phyloP scores from a whole-genome alignment of 805 yeast genomes.

The Zygoascus biomembranicola region DNA sequence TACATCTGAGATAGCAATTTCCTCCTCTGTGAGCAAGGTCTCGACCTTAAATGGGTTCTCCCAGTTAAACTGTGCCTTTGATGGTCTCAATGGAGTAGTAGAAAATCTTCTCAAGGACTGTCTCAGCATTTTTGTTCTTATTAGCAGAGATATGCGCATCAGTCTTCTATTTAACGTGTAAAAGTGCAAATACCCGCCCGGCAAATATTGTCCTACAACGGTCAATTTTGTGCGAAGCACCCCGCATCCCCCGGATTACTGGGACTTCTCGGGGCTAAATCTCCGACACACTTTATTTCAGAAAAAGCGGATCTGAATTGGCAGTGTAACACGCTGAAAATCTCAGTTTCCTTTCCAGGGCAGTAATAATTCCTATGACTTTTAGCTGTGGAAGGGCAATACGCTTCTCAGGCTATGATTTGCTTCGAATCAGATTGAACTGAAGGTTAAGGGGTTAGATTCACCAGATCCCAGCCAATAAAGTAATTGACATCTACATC shows the following conservation, averaged over 20 bases:
- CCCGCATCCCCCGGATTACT: neutral
- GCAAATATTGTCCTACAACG: neutral
- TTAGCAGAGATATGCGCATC: neutral
- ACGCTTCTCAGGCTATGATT: no score
- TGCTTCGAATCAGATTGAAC: no score
- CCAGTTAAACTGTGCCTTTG: constrained; percentile 28
- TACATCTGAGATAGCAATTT: constrained; percentile 29
- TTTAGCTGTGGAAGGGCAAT: no score
- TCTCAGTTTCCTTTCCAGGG: no score
- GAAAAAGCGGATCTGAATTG: no score
- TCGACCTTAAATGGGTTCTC: constrained; percentile 31
- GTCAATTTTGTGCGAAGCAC: neutral
- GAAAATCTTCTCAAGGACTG: neutral
- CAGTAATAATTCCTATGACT: no score
- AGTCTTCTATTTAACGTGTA: neutral
- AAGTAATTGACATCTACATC: no score
- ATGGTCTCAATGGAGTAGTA: constrained; percentile 1
- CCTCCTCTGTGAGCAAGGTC: constrained; percentile 32
- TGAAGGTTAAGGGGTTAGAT: no score
- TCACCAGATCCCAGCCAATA: no score
- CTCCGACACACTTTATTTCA: no score
- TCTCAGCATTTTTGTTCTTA: neutral
- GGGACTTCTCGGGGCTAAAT: neutral
- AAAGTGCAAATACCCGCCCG: neutral
- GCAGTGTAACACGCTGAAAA: no score